phyloP scores from a whole-genome alignment of 139 green algal species.

The Edaphochlamys debaryana region DNA sequence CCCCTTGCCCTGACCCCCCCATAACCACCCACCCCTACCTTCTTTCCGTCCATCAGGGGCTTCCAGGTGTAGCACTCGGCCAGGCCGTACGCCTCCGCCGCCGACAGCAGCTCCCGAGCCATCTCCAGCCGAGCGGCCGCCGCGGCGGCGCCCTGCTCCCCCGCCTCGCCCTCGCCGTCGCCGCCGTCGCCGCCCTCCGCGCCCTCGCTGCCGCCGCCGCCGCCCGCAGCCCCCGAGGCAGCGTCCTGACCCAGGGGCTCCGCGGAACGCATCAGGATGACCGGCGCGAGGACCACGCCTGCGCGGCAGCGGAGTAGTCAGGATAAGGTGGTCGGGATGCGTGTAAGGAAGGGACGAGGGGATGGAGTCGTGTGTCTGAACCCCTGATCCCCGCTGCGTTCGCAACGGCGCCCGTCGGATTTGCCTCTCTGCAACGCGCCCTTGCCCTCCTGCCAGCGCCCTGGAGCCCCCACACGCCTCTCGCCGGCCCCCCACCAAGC shows the following conservation, averaged over 20 bases:
- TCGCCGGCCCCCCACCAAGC: too few species aligned
- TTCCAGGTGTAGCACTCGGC: conserved; percentile 75
- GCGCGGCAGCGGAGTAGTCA: too few species aligned
- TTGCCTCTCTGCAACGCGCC: too few species aligned
- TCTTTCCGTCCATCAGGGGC: conserved; percentile 77
- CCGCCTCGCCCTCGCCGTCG: not conserved
- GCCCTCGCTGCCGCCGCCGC: not conserved
- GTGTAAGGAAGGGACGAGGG: too few species aligned
- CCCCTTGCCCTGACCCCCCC: too few species aligned
- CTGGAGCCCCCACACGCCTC: too few species aligned
- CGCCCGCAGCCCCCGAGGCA: not conserved
- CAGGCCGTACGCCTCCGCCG: conserved; percentile 64
- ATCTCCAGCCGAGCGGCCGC: conserved; percentile 42
- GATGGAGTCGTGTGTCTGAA: too few species aligned
- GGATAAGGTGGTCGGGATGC: too few species aligned
- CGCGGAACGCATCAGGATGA: conserved; percentile 52
- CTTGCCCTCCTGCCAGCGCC: too few species aligned
- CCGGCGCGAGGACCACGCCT: conserved; percentile 56
- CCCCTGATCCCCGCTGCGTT: too few species aligned
- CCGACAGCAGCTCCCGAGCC: conserved; percentile 48
- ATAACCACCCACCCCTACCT: too few species aligned
- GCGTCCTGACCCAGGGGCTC: conserved; percentile 28
- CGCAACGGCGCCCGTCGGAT: too few species aligned
- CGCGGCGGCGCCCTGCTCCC: not conserved
- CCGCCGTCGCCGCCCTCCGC: not conserved